Conservation (phyloP, 208 protist species). For the Wallacemonas sp. region DNA sequence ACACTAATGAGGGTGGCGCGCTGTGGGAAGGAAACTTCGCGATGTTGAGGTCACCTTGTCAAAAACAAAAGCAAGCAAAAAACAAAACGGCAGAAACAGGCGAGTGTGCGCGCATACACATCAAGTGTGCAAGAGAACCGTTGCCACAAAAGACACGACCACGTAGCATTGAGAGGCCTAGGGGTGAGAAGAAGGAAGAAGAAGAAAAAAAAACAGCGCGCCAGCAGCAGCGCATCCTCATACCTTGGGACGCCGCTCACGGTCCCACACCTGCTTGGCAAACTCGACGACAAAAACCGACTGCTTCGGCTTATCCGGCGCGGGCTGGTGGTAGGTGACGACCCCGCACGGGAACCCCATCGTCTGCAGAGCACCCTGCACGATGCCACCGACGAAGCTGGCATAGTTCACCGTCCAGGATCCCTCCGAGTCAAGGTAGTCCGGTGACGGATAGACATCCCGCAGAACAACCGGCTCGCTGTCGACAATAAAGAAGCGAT, state of each 20-base stretch:
- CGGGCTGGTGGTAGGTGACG: conserved; percentile 81
- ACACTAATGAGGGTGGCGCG: no score
- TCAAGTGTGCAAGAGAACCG: no score
- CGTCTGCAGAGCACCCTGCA: conserved; percentile 71
- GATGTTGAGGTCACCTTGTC: no score
- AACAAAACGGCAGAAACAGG: conserved; percentile 4
- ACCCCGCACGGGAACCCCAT: conserved; percentile 81
- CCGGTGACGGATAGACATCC: conserved; percentile 64
- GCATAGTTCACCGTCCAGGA: conserved; percentile 85
- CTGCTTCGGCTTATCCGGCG: conserved; percentile 62
- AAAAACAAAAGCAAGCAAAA: not conserved
- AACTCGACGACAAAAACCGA: conserved; percentile 85
- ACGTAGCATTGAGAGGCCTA: no score
- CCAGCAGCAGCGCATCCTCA: conserved; percentile 5
- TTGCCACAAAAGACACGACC: not conserved
- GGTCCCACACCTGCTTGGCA: conserved; percentile 75
- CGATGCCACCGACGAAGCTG: conserved; percentile 79
- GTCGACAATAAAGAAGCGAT: conserved; percentile 82
- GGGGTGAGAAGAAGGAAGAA: conserved; percentile 17
- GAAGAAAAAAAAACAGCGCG: conserved; percentile 20
- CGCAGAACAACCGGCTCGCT: conserved; percentile 71
- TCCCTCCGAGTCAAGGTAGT: conserved; percentile 75
- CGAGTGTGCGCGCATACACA: no score
- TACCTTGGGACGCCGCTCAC: conserved; percentile 42
- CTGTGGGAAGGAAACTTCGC: no score